phyloP scores from a whole-genome alignment of 1,284 basidiomycete species.

The Kwoniella shivajii region DNA sequence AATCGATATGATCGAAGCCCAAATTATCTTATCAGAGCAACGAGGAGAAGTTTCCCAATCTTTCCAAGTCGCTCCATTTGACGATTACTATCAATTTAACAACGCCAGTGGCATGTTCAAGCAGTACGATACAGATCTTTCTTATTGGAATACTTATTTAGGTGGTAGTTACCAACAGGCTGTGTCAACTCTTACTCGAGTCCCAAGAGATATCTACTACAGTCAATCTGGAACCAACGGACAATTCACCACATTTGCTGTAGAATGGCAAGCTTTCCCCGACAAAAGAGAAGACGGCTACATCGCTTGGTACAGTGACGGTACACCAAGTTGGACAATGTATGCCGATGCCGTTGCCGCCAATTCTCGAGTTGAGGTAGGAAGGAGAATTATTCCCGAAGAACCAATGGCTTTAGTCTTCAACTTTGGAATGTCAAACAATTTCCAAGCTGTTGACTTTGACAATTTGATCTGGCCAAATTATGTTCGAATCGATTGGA shows the following conservation, averaged over 20 bases:
- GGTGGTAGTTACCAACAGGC: constrained; percentile 80
- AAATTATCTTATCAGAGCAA: constrained; percentile 39
- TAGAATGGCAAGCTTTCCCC: constrained; percentile 69
- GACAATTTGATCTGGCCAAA: constrained; percentile 54
- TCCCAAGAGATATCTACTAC: constrained; percentile 60
- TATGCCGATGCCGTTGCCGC: constrained; percentile 62
- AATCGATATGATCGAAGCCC: constrained; percentile 68
- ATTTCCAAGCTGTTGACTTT: constrained; percentile 55
- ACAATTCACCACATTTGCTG: constrained; percentile 36
- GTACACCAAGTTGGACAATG: constrained; percentile 60
- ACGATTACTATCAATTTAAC: constrained; percentile 66
- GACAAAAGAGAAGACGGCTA: constrained; percentile 61
- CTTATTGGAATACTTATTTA: constrained; percentile 69
- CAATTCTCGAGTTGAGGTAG: constrained; percentile 61
- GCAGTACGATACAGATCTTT: constrained; percentile 54
- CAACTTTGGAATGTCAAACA: constrained; percentile 44
- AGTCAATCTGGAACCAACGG: constrained; percentile 9
- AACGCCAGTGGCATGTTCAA: constrained; percentile 55
- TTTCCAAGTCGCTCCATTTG: constrained; percentile 54
- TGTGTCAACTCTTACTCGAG: constrained; percentile 59
- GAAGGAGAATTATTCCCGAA: constrained; percentile 70
- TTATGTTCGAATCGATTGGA: constrained; percentile 55
- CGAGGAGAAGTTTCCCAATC: constrained; percentile 34
- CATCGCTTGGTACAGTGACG: constrained; percentile 68
- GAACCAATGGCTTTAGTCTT: constrained; percentile 66